Evolutionary conservation across 129 eudicot species (phyloP), one percentile per base, ranked within the genome.

Genomic region (Solidago caesia): DNA sequence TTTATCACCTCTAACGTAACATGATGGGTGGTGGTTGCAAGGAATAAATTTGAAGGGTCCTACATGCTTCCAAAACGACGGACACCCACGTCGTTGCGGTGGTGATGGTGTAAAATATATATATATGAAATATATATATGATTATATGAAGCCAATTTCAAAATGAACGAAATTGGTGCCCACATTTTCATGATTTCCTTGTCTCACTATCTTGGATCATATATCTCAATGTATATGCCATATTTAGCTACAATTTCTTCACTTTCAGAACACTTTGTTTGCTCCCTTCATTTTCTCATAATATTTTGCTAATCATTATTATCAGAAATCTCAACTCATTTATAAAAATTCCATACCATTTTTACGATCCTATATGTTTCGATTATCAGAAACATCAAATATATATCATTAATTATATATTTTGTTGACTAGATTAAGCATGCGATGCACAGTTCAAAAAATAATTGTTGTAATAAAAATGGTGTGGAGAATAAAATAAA

Each of bases 181-280:
- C 70, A 62, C 82, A 79, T 64, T 73, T 48, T 77, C 76, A 74
- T 80, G 89, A 87, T 88, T 75, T 82, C 72, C 83, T 80, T 80
- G 87, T 85, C 89, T 84, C 85, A 29, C 81, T 58, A 62, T 72
- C 79, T 75, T 79, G 70, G 73, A 80, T 76, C 79, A 83, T 73
- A 46, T 73, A 25, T 73, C 29, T 61, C 33, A 73, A 59, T 60
- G n/a, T n/a, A 60, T 73, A 60, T 73, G 69, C 69, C 47, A 73
- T 46, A 26, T 73, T 47, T 74, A 63, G 78, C 21, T 61, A 60
- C 15, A 13, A 73, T 73, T 73, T 73, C 39, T 13, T 46, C 62
- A 74, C 70, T 62, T 74, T 63, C 70, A 62, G 61, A 62, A 62
- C 48, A 47, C 62, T 62, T 29, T 61, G 77, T 73, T 61, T 73